Base-by-base conservation (phyloP, 805 yeast species). In the Ogataea minuta region DNA sequence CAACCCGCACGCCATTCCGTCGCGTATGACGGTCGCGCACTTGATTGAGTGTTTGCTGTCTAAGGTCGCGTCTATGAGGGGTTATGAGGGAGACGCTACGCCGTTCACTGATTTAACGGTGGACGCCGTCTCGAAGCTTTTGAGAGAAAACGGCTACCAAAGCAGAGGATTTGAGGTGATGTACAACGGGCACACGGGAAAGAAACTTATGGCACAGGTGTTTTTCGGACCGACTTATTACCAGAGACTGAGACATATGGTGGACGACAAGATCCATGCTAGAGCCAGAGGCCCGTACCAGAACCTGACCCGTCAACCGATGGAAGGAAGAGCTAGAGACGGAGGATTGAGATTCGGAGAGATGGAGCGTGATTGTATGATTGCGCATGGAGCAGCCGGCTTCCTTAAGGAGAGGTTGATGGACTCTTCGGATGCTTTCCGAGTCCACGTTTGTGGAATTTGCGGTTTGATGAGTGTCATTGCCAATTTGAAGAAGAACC, bases 321-420 rank as follows among this genome's bases (percentile, higher is more conserved):
- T 90, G 48, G 98, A 91, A 68, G 99, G 99, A 80, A 82, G 99
- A 67, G 89, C 97, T 12, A 81, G 99, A 70, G 98, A 93, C 67
- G 99, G 99, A 79, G 99, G 99, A 55, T 74, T 91, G 64, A 87
- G 99, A 68, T 90, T 91, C 77, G 99, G 99, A 60, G 99, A 91
- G 68, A 93, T 93, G 99, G 99, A 93, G 70, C 87, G 99, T 73
- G 99, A 93, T 76, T 93, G 99, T 84, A 91, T 93, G 97, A 93
- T 93, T 74, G 99, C 99, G 2, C 98, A 93, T 63, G 99, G 99
- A 64, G 98, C 97, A 10, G 97, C 99, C 4, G 95, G 97, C 6
- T 91, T 93, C 73, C 77, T 93, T 71, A 89, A 91, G 67, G 99
- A 93, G 70, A 78, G 99, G 64, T 73, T 93, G 64, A 91, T 93